Evolutionary conservation across 176 grass and related monocot genomes (phyloP), one percentile per base, ranked within the genome.

Genomic region (Pontederia paniculata): DNA sequence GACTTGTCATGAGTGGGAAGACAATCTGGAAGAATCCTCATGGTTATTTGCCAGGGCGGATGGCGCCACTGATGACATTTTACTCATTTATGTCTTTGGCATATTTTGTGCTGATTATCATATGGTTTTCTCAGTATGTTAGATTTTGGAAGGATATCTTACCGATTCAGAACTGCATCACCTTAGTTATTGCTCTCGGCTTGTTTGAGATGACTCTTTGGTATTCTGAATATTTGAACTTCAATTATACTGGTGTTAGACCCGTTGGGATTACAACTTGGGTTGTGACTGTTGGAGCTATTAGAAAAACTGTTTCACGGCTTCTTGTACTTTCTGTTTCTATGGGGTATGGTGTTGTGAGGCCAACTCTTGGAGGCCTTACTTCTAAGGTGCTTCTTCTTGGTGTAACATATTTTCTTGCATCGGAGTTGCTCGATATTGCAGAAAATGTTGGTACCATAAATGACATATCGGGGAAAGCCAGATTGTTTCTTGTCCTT

Each of bases 371-470:
- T 70, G 93, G 93, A 76, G 93, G 93, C 4, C 83, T 98, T 49
- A 98, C 87, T 45, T 88, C 86, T 28, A 98, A 98, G 73, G 93
- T 98, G 57, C 67, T 98, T 67, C 80, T 98, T 70, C 86, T 98
- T 59, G 93, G 93, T 70, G 74, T 98, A 42, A 98, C 93, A 67
- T 98, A 98, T 78, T 98, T 91, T 72, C 55, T 98, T 48, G 93
- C 93, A 11, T 80, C 86, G 20, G 93, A 98, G 60, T 80, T 76
- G 17, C 78, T 98, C 69, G 83, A 87, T 68, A 81, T 88, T 5
- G 73, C 87, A 62, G 93, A 91, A 63, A 91, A 98, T 82, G 93
- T 98, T 83, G 93, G 93, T 70, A 88, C 87, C 52, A 98, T 98
- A 31, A 98, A 87, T 88, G 93, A 98, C 47, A 84, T 98, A 47